Base-by-base conservation (phyloP, 2,329 filamentous ascomycete genomes). In the Chalaropsis thielavioides region DNA sequence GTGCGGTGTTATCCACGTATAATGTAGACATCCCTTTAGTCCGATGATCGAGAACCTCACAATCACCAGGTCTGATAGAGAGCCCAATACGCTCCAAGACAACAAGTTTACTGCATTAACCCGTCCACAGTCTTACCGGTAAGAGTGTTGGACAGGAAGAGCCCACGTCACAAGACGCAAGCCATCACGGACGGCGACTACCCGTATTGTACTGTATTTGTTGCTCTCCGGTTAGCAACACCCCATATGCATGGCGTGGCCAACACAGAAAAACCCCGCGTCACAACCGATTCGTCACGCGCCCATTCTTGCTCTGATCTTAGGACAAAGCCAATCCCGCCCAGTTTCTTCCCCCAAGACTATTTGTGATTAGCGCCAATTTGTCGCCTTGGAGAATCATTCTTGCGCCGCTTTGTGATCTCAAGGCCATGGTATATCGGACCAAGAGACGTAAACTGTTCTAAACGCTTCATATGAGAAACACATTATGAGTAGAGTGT, bases 11-110 rank as follows among this genome's bases (percentile, higher is more conserved):
- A 35, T 17, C 31, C 54, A n/a, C 10, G n/a, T 60, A 59, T 38
- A 68, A 81, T 85, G 81, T 85, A 78, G 80, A 83, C 81, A 75
- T 78, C 78, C 79, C 77, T 80, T 82, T 84, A 85, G 82, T 84
- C 82, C 81, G 77, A 75, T 75, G 75, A 77, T 79, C 81, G 79
- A 83, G 80, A 60, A 72, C 73, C 78, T 82, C 76, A 78, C 75
- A 77, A 78, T 78, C 76, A 61, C 76, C 79, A 79, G 81, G 75
- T 85, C 82, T 85, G 82, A 84, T 76, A 82, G 79, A 64, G 64
- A 67, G 68, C 64, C 64, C 22, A 40, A 38, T 40, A 56, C n/a
- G n/a, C 15, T 17, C 8, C 41, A 40, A 44, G 38, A 41, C 19
- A 41, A 41, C 24, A 44, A 41, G 35, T 38, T 38, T 24, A 8